phyloP scores from a whole-genome alignment of 345 rosid genomes.

The Gossypium herbaceum region DNA sequence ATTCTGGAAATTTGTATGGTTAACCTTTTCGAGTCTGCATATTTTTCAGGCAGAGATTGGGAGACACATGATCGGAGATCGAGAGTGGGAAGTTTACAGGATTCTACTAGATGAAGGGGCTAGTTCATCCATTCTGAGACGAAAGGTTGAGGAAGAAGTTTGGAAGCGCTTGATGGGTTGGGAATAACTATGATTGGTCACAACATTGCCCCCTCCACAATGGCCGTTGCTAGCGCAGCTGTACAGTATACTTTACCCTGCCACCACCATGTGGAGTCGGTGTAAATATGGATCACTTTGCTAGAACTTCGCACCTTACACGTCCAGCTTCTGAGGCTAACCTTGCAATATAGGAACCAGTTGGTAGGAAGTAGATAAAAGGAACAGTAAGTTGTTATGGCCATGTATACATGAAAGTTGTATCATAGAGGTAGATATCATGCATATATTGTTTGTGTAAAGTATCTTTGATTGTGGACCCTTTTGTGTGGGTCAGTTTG shows the following conservation, averaged over 20 bases:
- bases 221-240: background rate
- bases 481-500: conserved; percentile 7
- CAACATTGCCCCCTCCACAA: background rate
- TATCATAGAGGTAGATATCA: conserved; percentile 14
- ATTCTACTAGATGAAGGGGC: conserved; percentile 79
- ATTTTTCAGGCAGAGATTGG: conserved; percentile 72
- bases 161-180: conserved; percentile 94
- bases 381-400: background rate
- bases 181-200: conserved; percentile 37
- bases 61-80: conserved; percentile 62
- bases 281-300: background rate
- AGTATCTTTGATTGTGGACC: conserved; percentile 8
- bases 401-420: conserved; percentile 6
- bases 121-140: conserved; percentile 36
- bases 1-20: background rate
- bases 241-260: conserved; percentile 13
- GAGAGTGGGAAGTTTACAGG: conserved; percentile 93
- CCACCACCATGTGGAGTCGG: background rate
- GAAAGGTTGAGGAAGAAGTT: conserved; percentile 67
- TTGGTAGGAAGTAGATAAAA: conserved; percentile 8
- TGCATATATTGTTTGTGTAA: background rate
- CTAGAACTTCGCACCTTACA: background rate
- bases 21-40: background rate
- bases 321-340: conserved; percentile 2
- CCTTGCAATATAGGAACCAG: background rate